Base-by-base conservation (phyloP, 139 green algal species). In the Micractinium sp. region DNA sequence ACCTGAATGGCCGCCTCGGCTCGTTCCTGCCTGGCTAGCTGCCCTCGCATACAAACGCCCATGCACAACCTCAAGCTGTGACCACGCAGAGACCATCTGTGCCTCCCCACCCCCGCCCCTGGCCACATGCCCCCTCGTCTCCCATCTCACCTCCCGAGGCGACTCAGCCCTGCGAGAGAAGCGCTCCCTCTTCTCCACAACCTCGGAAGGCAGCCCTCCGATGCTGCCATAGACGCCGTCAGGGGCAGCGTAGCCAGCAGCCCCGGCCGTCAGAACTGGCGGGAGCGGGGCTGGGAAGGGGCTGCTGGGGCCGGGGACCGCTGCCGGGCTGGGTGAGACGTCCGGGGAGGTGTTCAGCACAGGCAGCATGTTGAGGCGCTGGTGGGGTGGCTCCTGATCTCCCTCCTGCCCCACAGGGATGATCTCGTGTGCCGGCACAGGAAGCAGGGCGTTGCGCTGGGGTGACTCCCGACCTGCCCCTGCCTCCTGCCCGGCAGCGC, bases 331-430 rank as follows among this genome's bases (percentile, higher is more conserved):
- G 31, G 41, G 41, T 9, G 25, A 29, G 41, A 84, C 78, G 29
- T 84, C 78, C 15, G 78, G 78, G 0, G 78, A 84, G 41, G 78
- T 47, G n/a, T 84, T 66, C 29, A 67, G 78, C 27, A 84, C 78
- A 0, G 41, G 78, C 41, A 84, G 78, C 41, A 67, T 56, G 47
- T 5, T 5, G 47, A 56, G 47, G 47, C 47, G 47, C 47, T 56
- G 47, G 7, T 9, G 47, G 47, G 47, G 47, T 56, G 47, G 5
- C 47, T 56, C 47, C 47, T 56, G 7, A 56, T 16, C 47, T 56
- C 9, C 47, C 47, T 56, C 47, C 47, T 56, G 47, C 47, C 47
- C 47, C 47, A 9, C 47, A 16, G 47, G 47, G 7, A 9, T 16
- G 47, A 56, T 56, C 47, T 56, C 47, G 5, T 5, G 47, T 56